Base-by-base conservation (phyloP, 2,329 filamentous ascomycete species). In the Exophiala dermatitidis region DNA sequence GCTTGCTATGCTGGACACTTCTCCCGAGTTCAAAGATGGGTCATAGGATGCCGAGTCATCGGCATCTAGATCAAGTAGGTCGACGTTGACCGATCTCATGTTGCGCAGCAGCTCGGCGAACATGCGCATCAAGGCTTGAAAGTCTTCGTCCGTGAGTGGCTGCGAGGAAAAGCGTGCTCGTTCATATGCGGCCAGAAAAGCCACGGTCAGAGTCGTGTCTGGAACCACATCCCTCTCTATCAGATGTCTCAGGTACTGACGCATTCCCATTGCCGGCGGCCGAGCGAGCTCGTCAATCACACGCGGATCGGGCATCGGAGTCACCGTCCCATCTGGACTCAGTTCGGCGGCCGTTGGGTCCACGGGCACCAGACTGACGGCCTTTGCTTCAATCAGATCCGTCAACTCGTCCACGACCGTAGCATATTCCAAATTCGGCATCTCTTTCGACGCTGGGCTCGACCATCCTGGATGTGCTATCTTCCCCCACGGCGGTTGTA, bases 401-500 rank as follows among this genome's bases (percentile, higher is more conserved):
- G 90, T 88, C 28, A 98, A 76, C 69, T 97, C 91, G 36, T 80
- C 77, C 12, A 96, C 76, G 28, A 98, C 88, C 1, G 83, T 82
- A 62, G 77, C 79, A 69, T 95, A 97, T 60, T 94, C 83, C n/a
- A 97, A 72, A 64, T 88, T 82, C 3, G 88, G 83, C 12, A 93
- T 72, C 65, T 93, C 86, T 5, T 79, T 74, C 1, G 82, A 85
- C 31, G 80, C 79, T 4, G 91, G 91, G 1, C 89, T 87, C 1
- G 86, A 85, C 91, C 93, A 97, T 48, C 91, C 93, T 10, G 83
- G 76, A 67, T 98, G 93, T 55, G 87, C 81, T 48, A 97, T 82
- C n/a, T 81, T 73, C 26, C 88, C 89, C 91, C 91, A 97, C 59
- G 73, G 80, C 29, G 85, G 80, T 41, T 75, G 66, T 59, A 56